These are phyloP conservation scores for Eucalyptus erythrocorys DNA, from an alignment of 345 rosid species.

Conservation along the genomic window DNA sequence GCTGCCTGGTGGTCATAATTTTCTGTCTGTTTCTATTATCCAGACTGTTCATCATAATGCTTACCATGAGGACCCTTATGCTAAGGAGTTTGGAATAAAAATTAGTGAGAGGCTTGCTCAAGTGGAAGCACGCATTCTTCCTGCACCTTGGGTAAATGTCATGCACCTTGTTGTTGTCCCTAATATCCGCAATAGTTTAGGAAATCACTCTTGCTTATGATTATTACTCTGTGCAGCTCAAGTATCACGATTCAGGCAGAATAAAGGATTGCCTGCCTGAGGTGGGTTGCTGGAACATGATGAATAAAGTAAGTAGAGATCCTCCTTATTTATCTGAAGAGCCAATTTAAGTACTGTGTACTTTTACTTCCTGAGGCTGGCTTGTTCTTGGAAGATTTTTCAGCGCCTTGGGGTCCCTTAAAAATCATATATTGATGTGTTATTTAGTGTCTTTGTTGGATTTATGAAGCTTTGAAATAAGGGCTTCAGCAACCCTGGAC, in stretches of 20 bases:
- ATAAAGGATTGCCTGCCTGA: conserved; percentile 85
- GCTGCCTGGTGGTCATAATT: neutral
- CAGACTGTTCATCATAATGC: conserved; percentile 83
- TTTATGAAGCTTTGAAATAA: neutral
- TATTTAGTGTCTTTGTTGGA: neutral
- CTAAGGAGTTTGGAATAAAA: conserved; percentile 92
- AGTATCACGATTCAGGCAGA: conserved; percentile 89
- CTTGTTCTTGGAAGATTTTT: neutral
- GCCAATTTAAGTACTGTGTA: neutral
- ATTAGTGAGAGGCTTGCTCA: conserved; percentile 81
- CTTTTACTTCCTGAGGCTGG: neutral
- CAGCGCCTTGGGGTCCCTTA: neutral
- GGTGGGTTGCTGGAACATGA: conserved; percentile 99
- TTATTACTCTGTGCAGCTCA: conserved; percentile 41
- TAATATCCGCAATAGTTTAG: neutral
- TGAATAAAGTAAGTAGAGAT: conserved; percentile 63
- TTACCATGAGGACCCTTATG: conserved; percentile 64
- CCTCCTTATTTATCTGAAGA: neutral
- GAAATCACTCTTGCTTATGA: neutral
- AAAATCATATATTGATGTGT: neutral
- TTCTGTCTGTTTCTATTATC: neutral
- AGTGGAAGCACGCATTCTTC: conserved; percentile 95
- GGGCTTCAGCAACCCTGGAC: neutral
- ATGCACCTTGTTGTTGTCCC: neutral
- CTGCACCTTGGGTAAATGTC: conserved; percentile 73